phyloP scores from a whole-genome alignment of 768 basidiomycete species.

The Amanita jacksonii region DNA sequence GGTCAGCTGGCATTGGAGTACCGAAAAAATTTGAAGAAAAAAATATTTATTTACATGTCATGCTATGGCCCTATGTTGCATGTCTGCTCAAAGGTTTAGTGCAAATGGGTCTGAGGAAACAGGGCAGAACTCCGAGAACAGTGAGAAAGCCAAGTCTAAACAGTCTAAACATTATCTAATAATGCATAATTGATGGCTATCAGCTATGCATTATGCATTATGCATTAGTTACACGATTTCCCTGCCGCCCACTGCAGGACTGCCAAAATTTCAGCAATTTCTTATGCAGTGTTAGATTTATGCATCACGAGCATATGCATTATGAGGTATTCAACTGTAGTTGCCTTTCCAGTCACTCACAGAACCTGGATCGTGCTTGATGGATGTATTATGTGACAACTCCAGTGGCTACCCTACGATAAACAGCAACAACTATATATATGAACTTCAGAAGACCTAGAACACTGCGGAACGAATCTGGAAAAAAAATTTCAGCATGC shows the following conservation, averaged over 20 bases:
- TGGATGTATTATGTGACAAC: no score
- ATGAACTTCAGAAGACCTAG: no score
- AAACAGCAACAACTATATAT: no score
- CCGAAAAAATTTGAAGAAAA: not conserved
- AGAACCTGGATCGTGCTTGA: no score
- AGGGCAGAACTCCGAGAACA: slow-evolving; percentile 1
- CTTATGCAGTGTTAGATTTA: not conserved
- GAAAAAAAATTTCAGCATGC: no score
- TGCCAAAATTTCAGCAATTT: not conserved
- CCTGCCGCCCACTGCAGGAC: not conserved
- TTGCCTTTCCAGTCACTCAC: no score
- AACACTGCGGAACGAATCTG: no score
- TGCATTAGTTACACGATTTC: not conserved
- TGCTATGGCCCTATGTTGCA: not conserved
- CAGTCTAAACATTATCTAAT: slow-evolving; percentile 1
- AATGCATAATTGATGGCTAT: slow-evolving; percentile 3
- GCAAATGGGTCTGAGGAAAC: not conserved
- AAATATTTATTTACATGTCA: not conserved
- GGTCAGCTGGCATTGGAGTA: not conserved
- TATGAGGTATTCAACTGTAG: no score
- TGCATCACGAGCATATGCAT: not conserved
- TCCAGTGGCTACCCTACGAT: no score
- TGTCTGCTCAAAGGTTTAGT: slow-evolving; percentile 2
- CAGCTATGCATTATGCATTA: slow-evolving; percentile 1
- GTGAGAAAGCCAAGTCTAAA: slow-evolving; percentile 1